Base-by-base conservation (phyloP, 2,329 filamentous ascomycete species). In the Lachnum nothofagi region DNA sequence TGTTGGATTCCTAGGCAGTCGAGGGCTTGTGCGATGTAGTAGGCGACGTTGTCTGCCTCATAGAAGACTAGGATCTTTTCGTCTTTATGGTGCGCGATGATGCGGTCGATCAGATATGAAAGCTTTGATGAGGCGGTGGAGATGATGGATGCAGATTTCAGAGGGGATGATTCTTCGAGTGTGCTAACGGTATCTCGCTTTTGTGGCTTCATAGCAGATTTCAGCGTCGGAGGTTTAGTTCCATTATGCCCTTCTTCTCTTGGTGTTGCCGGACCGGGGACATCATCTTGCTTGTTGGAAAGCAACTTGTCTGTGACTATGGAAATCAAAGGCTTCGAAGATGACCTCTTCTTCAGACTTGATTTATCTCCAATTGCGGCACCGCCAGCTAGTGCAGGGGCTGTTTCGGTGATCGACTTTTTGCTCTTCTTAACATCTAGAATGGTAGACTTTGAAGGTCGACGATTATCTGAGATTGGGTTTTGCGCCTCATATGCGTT, bases 41-140 rank as follows among this genome's bases (percentile, higher is more conserved):
- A 95, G 1, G 89, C 91, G 2, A 86, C 77, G 58, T 95, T 91
- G 52, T 93, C 86, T 25, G 86, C 85, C 52, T 95, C 89, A 65
- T 95, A 96, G 66, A 97, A 97, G 8, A 96, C 78, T 44, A 96
- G 80, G 3, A 94, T 93, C 67, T 96, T 95, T 61, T 95, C 90
- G 0, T 77, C 69, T 1, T 74, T 67, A 45, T 93, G 80, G 53
- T 91, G 74, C 44, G 77, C 72, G 4, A 83, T 67, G 10, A 96
- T 82, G 25, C 80, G 76, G 46, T 90, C 85, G 16, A 95, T 71
- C 5, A 96, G 72, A 61, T 96, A 95, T 2, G 86, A 91, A 2
- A 96, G 73, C 66, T 97, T 97, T 0, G 87, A 82, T 0, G 91
- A 96, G 0, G 83, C 80, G 0, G 91, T 95, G 3, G 88, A 89